Evolutionary conservation across 495 filamentous ascomycete species (phyloP), one percentile per base, ranked within the genome.

Genomic region (Barbatosphaeria neglecta): DNA sequence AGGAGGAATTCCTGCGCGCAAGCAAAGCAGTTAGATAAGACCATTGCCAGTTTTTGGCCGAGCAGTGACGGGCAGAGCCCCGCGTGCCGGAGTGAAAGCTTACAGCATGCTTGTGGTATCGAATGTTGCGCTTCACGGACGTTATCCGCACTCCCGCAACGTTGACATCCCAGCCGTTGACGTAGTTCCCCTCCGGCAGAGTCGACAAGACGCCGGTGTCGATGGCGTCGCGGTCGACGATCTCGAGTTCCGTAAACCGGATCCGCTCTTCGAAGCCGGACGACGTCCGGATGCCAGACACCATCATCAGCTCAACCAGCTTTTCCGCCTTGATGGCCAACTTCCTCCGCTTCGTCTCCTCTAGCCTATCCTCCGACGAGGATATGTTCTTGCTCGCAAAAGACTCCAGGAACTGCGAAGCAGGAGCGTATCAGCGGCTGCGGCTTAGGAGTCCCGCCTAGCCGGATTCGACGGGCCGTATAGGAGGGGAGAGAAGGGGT

Each of bases 321-420:
- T 98, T 98, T 60, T 88, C 81, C 23, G 86, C 86, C 74, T 98
- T 98, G 45, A 83, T 67, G 0, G 93, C 90, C 44, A 98, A 66
- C 66, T 97, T 97, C 58, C 81, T 74, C 37, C 92, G 75, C 74
- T 98, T 98, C 2, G 93, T 97, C 62, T 96, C 87, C 62, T 98
- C 92, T 41, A 96, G 65, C 8, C 92, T 77, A 57, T 98, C 92
- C 61, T 98, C 92, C 17, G 90, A 95, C 10, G 89, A 94, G 1
- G 90, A 96, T 37, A 98, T 94, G 61, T 89, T 83, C 61, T 96
- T 97, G 58, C 85, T 90, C n/a, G 93, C 92, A 57, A 98, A 98
- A 1, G 87, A 94, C 59, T 97, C 89, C 4, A 98, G 75, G 55
- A 97, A 98, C 90, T 95, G 59, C 22, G 20, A 44, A 10, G n/a